phyloP scores from a whole-genome alignment of 2,329 filamentous ascomycete species.

The Stachybotrys elegans region DNA sequence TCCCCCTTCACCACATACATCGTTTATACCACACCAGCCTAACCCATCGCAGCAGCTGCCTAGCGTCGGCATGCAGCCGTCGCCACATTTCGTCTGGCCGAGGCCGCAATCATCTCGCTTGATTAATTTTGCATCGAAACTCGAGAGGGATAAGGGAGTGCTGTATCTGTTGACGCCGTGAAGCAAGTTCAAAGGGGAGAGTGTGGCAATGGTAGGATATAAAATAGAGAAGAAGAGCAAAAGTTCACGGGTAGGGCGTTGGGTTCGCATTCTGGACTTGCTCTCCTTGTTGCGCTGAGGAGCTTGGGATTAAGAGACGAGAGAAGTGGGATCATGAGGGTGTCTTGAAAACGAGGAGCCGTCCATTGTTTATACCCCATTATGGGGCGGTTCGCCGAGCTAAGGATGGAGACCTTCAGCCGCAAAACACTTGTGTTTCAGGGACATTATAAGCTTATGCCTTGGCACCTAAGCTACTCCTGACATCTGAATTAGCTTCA shows the following conservation, averaged over 20 bases:
- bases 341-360: not conserved
- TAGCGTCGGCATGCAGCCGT: not conserved
- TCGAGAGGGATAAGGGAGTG: not conserved
- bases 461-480: no score
- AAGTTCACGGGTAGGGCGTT: not conserved
- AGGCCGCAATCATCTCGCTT: not conserved
- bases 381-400: not conserved
- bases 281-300: no score
- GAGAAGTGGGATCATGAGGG: no score
- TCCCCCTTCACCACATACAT: not conserved
- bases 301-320: no score
- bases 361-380: not conserved
- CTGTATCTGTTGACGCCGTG: not conserved
- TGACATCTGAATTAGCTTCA: no score
- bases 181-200: not conserved
- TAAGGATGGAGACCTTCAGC: not conserved
- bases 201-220: no score
- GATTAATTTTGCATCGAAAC: not conserved
- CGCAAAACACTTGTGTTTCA: not conserved
- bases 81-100: not conserved
- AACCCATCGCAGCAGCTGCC: not conserved
- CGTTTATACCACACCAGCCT: not conserved
- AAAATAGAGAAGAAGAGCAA: not conserved
- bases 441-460: no score
- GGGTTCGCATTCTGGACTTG: no score